Evolutionary conservation across 352 stramenopile genomes (phyloP).

Genomic region (Phytophthora meadii): DNA sequence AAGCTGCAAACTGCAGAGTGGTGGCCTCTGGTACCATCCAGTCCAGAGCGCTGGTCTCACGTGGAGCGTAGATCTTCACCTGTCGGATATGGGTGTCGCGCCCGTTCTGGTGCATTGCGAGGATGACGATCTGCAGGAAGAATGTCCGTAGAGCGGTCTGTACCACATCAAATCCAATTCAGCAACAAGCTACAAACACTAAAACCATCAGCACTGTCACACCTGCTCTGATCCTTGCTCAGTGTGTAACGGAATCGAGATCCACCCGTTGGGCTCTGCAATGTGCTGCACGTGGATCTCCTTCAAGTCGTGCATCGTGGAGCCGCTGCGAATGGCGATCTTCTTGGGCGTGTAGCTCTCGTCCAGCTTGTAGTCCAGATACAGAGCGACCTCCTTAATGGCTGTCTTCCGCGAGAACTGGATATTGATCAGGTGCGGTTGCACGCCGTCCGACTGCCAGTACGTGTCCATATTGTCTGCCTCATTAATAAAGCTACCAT

Average conservation of each 20-base stretch:
- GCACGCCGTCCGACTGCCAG: conserved; percentile 95
- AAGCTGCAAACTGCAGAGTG: conserved; percentile 75
- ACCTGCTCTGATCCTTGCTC: conserved; percentile 58
- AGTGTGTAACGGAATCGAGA: conserved; percentile 88
- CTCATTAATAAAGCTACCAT: background rate
- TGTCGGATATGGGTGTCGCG: conserved; percentile 96
- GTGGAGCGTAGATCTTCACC: conserved; percentile 92
- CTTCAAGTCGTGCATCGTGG: conserved; percentile 96
- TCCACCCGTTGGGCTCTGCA: conserved; percentile 94
- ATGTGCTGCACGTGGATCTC: conserved; percentile 94
- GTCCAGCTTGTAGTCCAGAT: conserved; percentile 98
- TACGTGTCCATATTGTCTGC: conserved; percentile 96
- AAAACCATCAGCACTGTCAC: background rate
- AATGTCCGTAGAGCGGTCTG: conserved; percentile 88
- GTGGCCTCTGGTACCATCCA: conserved; percentile 59
- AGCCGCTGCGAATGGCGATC: conserved; percentile 92
- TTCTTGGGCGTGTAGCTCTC: conserved; percentile 99
- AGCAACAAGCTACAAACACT: background rate
- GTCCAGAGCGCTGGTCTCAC: conserved; percentile 61
- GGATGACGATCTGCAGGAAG: conserved; percentile 96
- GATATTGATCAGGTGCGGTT: conserved; percentile 98
- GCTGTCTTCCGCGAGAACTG: conserved; percentile 96
- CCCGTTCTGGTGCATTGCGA: conserved; percentile 99
- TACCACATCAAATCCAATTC: background rate
- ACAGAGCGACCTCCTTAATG: conserved; percentile 95